A percentile compares a stretch with the other conserved stretches of the same genome.
These are phyloP conservation scores for Musa balbisiana DNA, from an alignment of 202 grass and related monocot genomes.

Conservation along the genomic window DNA sequence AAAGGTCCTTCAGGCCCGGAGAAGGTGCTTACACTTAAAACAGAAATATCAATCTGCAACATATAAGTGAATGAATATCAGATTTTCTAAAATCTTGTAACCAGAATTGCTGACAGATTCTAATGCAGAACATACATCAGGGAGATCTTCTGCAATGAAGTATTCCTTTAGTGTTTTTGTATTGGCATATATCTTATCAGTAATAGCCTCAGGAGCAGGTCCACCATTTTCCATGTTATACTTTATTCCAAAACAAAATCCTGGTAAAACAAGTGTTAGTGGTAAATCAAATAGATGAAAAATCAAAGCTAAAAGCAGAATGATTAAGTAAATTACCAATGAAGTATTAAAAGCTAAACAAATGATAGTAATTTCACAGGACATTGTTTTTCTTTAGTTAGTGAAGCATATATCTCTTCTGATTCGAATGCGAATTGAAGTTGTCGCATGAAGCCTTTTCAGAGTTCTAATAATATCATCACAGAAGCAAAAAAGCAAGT, in stretches of 20 bases:
- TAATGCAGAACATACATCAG: conserved; percentile 52
- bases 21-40: conserved; percentile 62
- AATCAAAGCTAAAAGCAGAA: not conserved
- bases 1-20: conserved; percentile 79
- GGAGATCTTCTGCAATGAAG: conserved; percentile 41
- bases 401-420: not conserved
- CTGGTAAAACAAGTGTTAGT: conserved; percentile 38
- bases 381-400: not conserved
- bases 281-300: not conserved
- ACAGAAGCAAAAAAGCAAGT: too few relatives aligned
- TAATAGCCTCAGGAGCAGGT: conserved; percentile 78
- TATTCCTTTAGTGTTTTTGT: conserved; percentile 11
- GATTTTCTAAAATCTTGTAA: not conserved
- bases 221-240: conserved; percentile 99
- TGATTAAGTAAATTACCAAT: not conserved
- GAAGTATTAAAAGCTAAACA: not conserved
- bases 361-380: not conserved
- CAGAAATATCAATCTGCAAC: conserved; percentile 84
- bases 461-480: too few relatives aligned
- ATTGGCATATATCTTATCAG: conserved; percentile 47
- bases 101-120: not conserved
- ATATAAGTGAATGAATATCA: conserved; percentile 26
- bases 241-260: conserved; percentile 98
- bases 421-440: not conserved
- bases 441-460: not conserved